These are phyloP conservation scores for Aspergillus sojae DNA, from an alignment of 2,329 filamentous ascomycete species.

Conservation along the genomic window DNA sequence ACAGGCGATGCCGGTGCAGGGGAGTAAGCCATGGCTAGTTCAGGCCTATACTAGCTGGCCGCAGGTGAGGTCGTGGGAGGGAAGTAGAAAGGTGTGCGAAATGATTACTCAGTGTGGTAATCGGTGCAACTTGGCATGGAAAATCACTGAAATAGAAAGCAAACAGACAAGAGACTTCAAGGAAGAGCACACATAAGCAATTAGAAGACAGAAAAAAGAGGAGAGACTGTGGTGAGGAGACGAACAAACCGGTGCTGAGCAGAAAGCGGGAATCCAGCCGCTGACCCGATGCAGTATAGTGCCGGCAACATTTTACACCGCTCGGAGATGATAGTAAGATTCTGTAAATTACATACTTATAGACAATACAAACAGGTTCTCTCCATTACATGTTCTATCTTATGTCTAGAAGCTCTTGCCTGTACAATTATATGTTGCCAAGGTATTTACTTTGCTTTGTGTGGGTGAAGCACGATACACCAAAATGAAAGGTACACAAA, in stretches of 20 bases:
- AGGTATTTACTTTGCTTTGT: not conserved
- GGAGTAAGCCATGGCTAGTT: constrained; percentile 41
- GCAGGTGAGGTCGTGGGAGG: constrained; percentile 10
- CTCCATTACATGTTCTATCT: no score
- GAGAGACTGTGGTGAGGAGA: constrained; percentile 10
- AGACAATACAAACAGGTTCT: not conserved
- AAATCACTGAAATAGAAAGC: constrained; percentile 1
- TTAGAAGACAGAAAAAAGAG: not conserved
- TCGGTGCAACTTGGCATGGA: not conserved
- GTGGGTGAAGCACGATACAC: not conserved
- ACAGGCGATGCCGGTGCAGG: constrained; percentile 39
- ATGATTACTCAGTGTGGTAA: not conserved
- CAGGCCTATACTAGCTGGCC: constrained; percentile 10
- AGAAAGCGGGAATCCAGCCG: constrained; percentile 21
- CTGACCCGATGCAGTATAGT: constrained; percentile 24
- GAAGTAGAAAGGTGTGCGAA: constrained; percentile 5
- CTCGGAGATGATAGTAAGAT: constrained; percentile 1
- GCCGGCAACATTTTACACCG: constrained; percentile 23
- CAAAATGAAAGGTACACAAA: not conserved
- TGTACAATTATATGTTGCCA: not conserved
- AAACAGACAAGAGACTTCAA: not conserved
- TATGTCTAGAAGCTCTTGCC: not conserved
- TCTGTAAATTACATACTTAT: constrained; percentile 1
- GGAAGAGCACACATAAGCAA: constrained; percentile 7
- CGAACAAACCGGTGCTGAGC: constrained; percentile 22